Conservation (phyloP, 768 basidiomycete genomes). For the Lentinus tigrinus region DNA sequence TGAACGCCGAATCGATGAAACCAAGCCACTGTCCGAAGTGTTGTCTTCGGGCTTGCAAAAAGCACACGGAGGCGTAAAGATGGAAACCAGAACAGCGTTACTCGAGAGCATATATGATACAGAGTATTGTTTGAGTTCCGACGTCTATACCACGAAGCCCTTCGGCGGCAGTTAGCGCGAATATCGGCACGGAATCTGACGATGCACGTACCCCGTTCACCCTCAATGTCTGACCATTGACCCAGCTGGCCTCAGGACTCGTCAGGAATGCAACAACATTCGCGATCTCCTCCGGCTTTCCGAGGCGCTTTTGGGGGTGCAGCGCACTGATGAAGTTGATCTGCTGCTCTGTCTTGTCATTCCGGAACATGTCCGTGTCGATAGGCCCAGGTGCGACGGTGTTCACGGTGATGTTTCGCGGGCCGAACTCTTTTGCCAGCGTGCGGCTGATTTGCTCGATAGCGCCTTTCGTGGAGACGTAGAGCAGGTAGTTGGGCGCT, state of each 20-base stretch:
- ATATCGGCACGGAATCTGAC: no score
- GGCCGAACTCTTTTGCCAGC: slow-evolving; percentile 58
- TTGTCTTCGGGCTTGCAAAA: no score
- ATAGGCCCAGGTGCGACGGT: slow-evolving; percentile 55
- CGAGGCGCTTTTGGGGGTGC: slow-evolving; percentile 47
- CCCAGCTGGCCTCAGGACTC: slow-evolving; percentile 52
- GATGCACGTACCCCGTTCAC: slow-evolving; percentile 47
- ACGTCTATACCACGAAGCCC: no score
- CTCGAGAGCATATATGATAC: no score
- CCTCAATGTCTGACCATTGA: slow-evolving; percentile 56
- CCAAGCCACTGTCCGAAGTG: no score
- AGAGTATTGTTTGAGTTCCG: no score
- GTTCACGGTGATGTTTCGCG: slow-evolving; percentile 55
- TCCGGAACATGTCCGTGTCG: slow-evolving; percentile 54
- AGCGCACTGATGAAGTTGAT: slow-evolving; percentile 46
- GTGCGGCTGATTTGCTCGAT: slow-evolving; percentile 58
- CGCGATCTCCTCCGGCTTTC: slow-evolving; percentile 51
- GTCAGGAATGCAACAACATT: slow-evolving; percentile 53
- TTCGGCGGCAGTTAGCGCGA: no score
- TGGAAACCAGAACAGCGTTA: no score
- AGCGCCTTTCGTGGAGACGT: slow-evolving; percentile 57
- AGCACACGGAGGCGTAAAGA: no score
- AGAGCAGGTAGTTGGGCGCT: slow-evolving; percentile 47
- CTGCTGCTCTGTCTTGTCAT: slow-evolving; percentile 47
- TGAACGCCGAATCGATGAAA: no score